Evolutionary conservation across 495 filamentous ascomycete genomes (phyloP), one percentile per base, ranked within the genome.

Genomic region (Venustampulla echinocandica): DNA sequence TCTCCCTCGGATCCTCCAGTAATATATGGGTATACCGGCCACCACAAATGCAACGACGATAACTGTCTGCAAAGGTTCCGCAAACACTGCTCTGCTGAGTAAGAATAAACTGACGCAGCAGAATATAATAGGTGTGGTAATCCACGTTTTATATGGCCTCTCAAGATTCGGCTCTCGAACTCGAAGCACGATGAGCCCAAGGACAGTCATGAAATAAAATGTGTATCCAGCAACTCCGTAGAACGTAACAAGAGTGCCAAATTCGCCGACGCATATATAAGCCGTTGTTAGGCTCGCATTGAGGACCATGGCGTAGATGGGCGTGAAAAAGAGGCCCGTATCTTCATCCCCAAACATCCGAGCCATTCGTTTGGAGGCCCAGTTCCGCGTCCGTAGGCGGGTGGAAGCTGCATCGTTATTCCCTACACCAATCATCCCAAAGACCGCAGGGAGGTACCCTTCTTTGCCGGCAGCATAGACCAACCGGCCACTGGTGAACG

Each of bases 21-120:
- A 93, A 66, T 85, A 98, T 23, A 96, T 74, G 2, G 87, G 86
- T 36, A 96, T 71, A 0, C 92, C 93, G 4, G 76, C 84, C 23
- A 78, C 69, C 48, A 95, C 82, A 60, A 95, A 97, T 2, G 64
- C 81, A 2, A 94, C 69, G 18, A 97, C 92, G 23, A 88, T 76
- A 20, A 94, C 52, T 13, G 90, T 90, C 72, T 96, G 87, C 46
- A 89, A 46, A n/a, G 92, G 92, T 60, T 90, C 79, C 7, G 88
- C 78, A 59, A 97, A 90, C 17, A 97, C 74, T 0, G 88, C 87
- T 41, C 92, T 74, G 52, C 79, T 87, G 20, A 98, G 71, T 53
- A 98, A 63, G 61, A 98, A 98, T 50, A 98, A 60, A 60, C 86
- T 94, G 11, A 98, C 92, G 56, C 92, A 98, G 75, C 92, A 98